A percentile compares a stretch with the other conserved stretches of the same genome.
Evolutionary conservation across 2,329 filamentous ascomycete species (phyloP).

Genomic region (Sporothrix brunneoviolacea): DNA sequence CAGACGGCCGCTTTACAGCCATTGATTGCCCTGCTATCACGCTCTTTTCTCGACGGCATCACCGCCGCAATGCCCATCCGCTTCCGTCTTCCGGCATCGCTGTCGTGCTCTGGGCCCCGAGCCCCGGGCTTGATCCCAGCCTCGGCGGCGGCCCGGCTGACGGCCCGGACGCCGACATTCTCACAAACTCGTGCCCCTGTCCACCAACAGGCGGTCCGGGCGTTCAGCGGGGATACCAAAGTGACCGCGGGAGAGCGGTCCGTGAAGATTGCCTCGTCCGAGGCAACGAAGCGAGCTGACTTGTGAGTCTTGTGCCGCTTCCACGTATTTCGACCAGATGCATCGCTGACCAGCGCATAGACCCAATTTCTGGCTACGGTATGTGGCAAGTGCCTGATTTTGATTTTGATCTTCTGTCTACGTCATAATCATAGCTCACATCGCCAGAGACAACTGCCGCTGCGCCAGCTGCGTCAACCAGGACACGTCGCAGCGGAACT

Average conservation of each 20-base stretch:
- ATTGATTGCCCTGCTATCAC: background rate
- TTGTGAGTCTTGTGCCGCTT: constrained; percentile 10
- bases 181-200: background rate
- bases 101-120: background rate
- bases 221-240: constrained; percentile 10
- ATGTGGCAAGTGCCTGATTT: background rate
- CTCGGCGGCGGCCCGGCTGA: background rate
- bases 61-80: background rate
- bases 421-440: no score
- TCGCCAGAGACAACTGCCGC: constrained; percentile 69
- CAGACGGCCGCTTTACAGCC: no score
- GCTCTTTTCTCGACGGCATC: no score
- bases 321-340: background rate
- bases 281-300: constrained; percentile 15
- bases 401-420: no score
- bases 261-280: constrained; percentile 20
- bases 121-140: no score
- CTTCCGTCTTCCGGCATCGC: constrained; percentile 2
- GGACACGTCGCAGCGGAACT: constrained; percentile 61
- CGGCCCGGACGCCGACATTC: background rate
- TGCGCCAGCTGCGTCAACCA: constrained; percentile 61
- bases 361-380: constrained; percentile 21
- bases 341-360: background rate
- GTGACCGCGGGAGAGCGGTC: constrained; percentile 3
- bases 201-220: background rate